These are phyloP conservation scores for Sesbania bispinosa DNA, from an alignment of 306 rosid genomes.

Conservation along the genomic window DNA sequence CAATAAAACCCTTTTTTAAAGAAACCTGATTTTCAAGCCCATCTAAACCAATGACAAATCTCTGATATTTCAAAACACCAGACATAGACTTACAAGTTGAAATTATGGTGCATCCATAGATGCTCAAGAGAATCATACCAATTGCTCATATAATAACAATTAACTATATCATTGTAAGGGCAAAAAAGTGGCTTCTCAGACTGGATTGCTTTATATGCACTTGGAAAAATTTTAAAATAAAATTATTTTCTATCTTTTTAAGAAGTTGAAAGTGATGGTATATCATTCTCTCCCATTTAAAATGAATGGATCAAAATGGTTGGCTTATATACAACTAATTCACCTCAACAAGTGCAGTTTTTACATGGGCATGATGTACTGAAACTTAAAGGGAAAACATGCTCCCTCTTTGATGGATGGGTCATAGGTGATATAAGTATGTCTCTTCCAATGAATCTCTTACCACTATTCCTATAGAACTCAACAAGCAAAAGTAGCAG, in stretches of 20 bases:
- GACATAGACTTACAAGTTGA: too few relatives aligned
- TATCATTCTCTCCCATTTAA: not conserved
- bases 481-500: slow-evolving; percentile 12
- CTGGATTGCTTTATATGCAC: not conserved
- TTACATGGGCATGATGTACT: not conserved
- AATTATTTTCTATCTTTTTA: not conserved
- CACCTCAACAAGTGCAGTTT: not conserved
- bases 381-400: not conserved
- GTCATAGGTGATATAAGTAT: not conserved
- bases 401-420: not conserved
- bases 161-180: not conserved
- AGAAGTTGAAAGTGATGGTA: not conserved
- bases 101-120: not conserved
- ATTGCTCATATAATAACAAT: not conserved
- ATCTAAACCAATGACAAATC: too few relatives aligned
- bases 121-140: not conserved
- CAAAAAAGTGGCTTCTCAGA: not conserved
- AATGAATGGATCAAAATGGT: not conserved
- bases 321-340: not conserved
- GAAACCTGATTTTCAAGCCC: not conserved
- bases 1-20: too few relatives aligned
- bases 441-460: not conserved
- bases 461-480: not conserved
- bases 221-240: not conserved
- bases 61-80: too few relatives aligned